A percentile compares a stretch with the other conserved stretches of the same genome.
phyloP scores from a whole-genome alignment of 371 early-diverging fungal species.

The Mucor irregularis region DNA sequence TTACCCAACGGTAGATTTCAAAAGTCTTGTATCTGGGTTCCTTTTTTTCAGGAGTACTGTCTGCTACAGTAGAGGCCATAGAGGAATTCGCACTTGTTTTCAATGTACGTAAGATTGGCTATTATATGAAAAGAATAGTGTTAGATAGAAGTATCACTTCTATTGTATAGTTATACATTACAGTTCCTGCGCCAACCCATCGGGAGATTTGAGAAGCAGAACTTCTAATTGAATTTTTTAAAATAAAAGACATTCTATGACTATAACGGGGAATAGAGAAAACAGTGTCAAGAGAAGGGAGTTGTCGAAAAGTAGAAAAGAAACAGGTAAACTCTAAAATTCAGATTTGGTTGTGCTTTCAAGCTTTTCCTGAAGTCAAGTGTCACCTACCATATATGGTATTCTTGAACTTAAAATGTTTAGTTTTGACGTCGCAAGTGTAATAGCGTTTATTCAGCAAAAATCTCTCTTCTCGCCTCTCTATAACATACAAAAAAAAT shows the following conservation, averaged over 20 bases:
- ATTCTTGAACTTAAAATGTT: no score
- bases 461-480: no score
- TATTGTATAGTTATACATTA: neutral
- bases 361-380: no score
- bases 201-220: constrained; percentile 1
- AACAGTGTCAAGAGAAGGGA: neutral
- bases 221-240: neutral
- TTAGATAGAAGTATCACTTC: neutral
- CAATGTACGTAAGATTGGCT: constrained; percentile 7
- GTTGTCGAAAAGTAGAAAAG: neutral
- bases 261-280: neutral
- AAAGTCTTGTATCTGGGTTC: constrained; percentile 69
- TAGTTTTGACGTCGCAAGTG: no score
- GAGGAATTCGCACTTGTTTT: neutral
- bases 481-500: no score
- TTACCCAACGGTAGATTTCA: constrained; percentile 86
- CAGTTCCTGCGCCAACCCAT: neutral
- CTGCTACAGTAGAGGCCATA: constrained; percentile 4
- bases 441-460: no score
- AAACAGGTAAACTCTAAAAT: neutral
- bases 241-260: constrained; percentile 1
- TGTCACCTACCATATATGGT: no score
- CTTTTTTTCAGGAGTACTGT: constrained; percentile 24
- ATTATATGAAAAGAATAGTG: neutral
- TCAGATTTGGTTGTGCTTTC: no score